phyloP scores from a whole-genome alignment of 768 basidiomycete genomes.

The Lepiota venenata region DNA sequence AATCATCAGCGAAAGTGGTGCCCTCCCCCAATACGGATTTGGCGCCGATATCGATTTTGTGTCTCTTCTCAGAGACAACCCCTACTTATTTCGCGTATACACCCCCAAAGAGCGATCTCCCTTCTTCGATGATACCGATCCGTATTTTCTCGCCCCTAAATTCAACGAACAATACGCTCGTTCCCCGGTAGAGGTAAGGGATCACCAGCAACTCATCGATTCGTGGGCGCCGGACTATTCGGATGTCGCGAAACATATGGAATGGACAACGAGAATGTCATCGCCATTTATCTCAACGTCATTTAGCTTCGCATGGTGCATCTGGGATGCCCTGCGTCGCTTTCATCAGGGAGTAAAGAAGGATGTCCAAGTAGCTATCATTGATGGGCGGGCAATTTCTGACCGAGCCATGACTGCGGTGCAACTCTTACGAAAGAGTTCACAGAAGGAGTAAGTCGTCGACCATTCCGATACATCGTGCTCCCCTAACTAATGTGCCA shows the following conservation, averaged over 20 bases:
- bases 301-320: conserved; percentile 78
- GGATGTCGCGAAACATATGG: conserved; percentile 69
- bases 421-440: conserved; percentile 52
- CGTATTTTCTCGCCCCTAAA: conserved; percentile 67
- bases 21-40: conserved; percentile 74
- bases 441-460: conserved; percentile 51
- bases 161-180: conserved; percentile 49
- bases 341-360: conserved; percentile 72
- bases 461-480: neutral
- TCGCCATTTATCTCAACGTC: conserved; percentile 74
- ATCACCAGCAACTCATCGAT: conserved; percentile 22
- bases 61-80: conserved; percentile 57
- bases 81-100: conserved; percentile 78
- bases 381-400: conserved; percentile 61
- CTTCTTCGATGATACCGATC: conserved; percentile 50
- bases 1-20: conserved; percentile 21
- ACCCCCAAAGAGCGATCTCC: conserved; percentile 64
- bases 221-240: conserved; percentile 44
- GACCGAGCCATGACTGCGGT: conserved; percentile 61
- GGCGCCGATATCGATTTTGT: conserved; percentile 60
- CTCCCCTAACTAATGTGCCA: conserved; percentile 10
- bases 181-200: conserved; percentile 27
- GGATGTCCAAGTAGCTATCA: conserved; percentile 74
- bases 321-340: conserved; percentile 80
- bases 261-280: conserved; percentile 70